Percentiles rank a stretch among this genome's conserved stretches.
These are phyloP conservation scores for Cordyceps farinosa DNA, from an alignment of 2,329 filamentous ascomycete genomes.

Conservation along the genomic window DNA sequence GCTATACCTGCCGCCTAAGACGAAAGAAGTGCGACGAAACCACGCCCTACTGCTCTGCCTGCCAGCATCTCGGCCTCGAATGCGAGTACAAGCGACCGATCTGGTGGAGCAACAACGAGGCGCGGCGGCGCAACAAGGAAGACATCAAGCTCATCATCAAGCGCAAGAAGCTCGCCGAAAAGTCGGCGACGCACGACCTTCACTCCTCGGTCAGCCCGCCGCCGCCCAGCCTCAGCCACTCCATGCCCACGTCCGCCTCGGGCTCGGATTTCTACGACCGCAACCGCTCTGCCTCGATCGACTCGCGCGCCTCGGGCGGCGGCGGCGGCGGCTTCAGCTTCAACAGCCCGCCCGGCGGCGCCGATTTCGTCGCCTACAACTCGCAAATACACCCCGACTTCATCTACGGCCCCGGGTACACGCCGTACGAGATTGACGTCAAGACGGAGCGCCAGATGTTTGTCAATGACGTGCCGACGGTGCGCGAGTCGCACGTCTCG, in stretches of 20 bases:
- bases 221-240: slow-evolving; percentile 70
- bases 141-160: slow-evolving; percentile 97
- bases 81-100: slow-evolving; percentile 96
- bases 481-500: slow-evolving; percentile 81
- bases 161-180: slow-evolving; percentile 90
- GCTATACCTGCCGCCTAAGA: slow-evolving; percentile 65
- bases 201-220: slow-evolving; percentile 62
- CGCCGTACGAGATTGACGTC: slow-evolving; percentile 90
- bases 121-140: slow-evolving; percentile 83
- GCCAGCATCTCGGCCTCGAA: slow-evolving; percentile 71
- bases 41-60: slow-evolving; percentile 59
- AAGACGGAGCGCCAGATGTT: slow-evolving; percentile 94
- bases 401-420: slow-evolving; percentile 55
- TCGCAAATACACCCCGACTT: slow-evolving; percentile 60
- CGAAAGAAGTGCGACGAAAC: slow-evolving; percentile 69
- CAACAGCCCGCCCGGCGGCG: slow-evolving; percentile 56
- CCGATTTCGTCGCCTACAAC: slow-evolving; percentile 60
- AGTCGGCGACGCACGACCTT: slow-evolving; percentile 57
- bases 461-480: slow-evolving; percentile 82
- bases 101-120: slow-evolving; percentile 96
- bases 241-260: slow-evolving; percentile 74
- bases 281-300: slow-evolving; percentile 72
- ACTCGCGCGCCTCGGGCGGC: slow-evolving; percentile 66
- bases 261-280: slow-evolving; percentile 71
- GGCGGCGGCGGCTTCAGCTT: slow-evolving; percentile 64